Evolutionary conservation across 2,329 filamentous ascomycete species (phyloP).

Genomic region (Diaporthe vaccinii): DNA sequence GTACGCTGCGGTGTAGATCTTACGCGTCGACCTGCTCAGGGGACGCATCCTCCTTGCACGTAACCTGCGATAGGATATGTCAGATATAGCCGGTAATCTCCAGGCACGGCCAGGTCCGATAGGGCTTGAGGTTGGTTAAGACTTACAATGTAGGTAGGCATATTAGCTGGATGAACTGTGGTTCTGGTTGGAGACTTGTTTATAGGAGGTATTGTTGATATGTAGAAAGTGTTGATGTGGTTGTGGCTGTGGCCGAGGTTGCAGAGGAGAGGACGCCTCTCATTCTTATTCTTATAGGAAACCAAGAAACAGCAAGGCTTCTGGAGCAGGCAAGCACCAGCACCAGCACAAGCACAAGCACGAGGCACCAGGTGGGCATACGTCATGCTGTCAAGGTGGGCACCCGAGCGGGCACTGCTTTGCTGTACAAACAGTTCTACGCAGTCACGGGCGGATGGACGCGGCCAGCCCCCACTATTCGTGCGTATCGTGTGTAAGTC

Average conservation of each 20-base stretch:
- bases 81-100: slow-evolving; percentile 4
- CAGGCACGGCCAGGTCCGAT: not conserved
- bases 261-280: not conserved
- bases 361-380: slow-evolving; percentile 30
- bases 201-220: not conserved
- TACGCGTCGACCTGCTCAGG: slow-evolving; percentile 41
- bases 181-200: not conserved
- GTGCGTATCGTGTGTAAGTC: not conserved
- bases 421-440: slow-evolving; percentile 16
- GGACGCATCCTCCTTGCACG: slow-evolving; percentile 76
- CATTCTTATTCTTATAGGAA: slow-evolving; percentile 27
- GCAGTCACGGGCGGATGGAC: slow-evolving; percentile 28
- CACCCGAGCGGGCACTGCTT: slow-evolving; percentile 42
- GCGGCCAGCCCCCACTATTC: slow-evolving; percentile 30
- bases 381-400: slow-evolving; percentile 41
- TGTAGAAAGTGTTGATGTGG: not conserved
- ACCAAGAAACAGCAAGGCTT: slow-evolving; percentile 14
- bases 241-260: not conserved
- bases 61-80: slow-evolving; percentile 70
- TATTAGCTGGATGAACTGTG: slow-evolving; percentile 49
- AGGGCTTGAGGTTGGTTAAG: not conserved
- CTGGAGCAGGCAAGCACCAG: slow-evolving; percentile 13
- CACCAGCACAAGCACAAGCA: slow-evolving; percentile 3
- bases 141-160: slow-evolving; percentile 70
- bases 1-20: slow-evolving; percentile 15